phyloP scores from a whole-genome alignment of 2,329 filamentous ascomycete species.

The Talaromyces sp. region DNA sequence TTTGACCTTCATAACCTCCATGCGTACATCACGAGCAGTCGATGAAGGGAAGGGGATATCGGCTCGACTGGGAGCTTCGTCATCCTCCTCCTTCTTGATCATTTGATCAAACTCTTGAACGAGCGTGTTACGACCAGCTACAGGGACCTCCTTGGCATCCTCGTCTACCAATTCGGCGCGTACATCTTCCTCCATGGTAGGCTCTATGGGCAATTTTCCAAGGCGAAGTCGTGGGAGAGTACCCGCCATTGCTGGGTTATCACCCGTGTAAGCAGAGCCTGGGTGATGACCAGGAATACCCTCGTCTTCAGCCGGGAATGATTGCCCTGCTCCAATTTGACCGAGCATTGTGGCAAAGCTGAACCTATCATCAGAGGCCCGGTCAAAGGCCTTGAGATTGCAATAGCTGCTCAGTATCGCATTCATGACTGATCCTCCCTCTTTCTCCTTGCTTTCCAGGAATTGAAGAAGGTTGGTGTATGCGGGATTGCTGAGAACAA shows the following conservation, averaged over 20 bases:
- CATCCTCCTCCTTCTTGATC: slow-evolving; percentile 85
- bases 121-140: slow-evolving; percentile 70
- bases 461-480: slow-evolving; percentile 84
- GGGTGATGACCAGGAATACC: slow-evolving; percentile 69
- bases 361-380: slow-evolving; percentile 59
- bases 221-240: slow-evolving; percentile 69
- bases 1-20: slow-evolving; percentile 91
- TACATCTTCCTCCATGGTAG: slow-evolving; percentile 80
- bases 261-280: slow-evolving; percentile 63
- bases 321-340: slow-evolving; percentile 56
- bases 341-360: slow-evolving; percentile 64
- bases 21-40: slow-evolving; percentile 82
- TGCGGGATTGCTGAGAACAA: slow-evolving; percentile 84
- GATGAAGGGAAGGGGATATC: slow-evolving; percentile 87
- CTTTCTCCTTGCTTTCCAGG: slow-evolving; percentile 80
- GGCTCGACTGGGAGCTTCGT: slow-evolving; percentile 75
- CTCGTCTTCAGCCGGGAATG: slow-evolving; percentile 67
- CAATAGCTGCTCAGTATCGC: slow-evolving; percentile 68
- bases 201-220: slow-evolving; percentile 80
- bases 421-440: slow-evolving; percentile 77
- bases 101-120: slow-evolving; percentile 86
- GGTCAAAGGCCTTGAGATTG: slow-evolving; percentile 62
- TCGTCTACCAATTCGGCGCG: slow-evolving; percentile 84
- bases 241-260: slow-evolving; percentile 58
- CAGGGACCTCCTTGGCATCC: slow-evolving; percentile 75